phyloP scores from a whole-genome alignment of 441 rosid species.

The Euphorbia celastroides region DNA sequence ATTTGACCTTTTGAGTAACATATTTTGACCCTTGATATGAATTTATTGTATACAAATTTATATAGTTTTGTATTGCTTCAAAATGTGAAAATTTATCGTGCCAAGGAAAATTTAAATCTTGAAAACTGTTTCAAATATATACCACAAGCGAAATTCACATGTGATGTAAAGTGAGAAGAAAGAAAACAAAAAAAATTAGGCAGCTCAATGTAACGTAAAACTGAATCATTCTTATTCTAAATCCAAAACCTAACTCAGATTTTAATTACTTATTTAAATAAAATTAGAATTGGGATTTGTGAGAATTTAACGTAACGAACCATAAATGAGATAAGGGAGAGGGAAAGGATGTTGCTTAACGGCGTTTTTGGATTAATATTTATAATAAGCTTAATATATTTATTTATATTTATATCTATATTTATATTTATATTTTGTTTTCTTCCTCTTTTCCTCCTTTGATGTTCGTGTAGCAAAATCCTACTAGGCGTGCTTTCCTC shows the following conservation, averaged over 20 bases:
- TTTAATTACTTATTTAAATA: background rate
- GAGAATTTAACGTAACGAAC: constrained; percentile 69
- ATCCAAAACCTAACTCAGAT: background rate
- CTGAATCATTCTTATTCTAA: constrained; percentile 4
- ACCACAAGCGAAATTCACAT: background rate
- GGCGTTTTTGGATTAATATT: constrained; percentile 30
- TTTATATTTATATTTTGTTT: background rate
- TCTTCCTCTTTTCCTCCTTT: constrained; percentile 7
- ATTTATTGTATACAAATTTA: no score
- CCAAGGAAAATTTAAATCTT: no score
- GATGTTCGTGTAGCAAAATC: constrained; percentile 26
- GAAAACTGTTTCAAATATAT: no score
- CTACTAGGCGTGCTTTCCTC: constrained; percentile 30
- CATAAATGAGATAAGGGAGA: constrained; percentile 29
- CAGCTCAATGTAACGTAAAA: constrained; percentile 28
- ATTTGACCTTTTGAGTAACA: no score
- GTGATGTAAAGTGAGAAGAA: background rate
- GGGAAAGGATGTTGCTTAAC: constrained; percentile 41
- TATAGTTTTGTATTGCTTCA: no score
- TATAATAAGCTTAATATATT: no score
- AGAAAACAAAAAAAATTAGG: background rate
- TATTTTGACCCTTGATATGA: no score
- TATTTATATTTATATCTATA: background rate
- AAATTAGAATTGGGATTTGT: constrained; percentile 39
- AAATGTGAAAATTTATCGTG: no score